Evolutionary conservation across 345 rosid species (phyloP), one percentile per base, ranked within the genome.

Genomic region (Eutrema heterophyllum): DNA sequence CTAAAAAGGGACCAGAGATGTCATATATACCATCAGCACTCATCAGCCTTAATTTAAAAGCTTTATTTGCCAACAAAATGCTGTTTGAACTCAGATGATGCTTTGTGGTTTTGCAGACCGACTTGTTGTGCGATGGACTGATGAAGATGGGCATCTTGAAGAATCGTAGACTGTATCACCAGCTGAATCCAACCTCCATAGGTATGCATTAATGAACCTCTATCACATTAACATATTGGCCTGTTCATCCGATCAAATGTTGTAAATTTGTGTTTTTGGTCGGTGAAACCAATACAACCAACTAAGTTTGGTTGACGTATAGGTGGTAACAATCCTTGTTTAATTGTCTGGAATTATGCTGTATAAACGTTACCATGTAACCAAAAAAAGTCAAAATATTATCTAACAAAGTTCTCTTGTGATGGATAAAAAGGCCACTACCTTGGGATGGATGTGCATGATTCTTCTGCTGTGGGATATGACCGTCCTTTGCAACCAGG

Each of bases 371-470:
- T n/a, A 62, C 26, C 26, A 55, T 56, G 16, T 29, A 73, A 63
- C 39, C 7, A 15, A 32, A 43, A 35, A 35, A 9, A 50, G n/a
- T n/a, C n/a, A 9, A 50, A 40, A 30, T 21, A 15, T 35, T 67
- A 72, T 46, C 68, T 73, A 64, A 69, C 53, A 55, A 26, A 32
- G 27, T 56, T 71, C 1, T 74, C 52, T 74, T 76, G 45, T 75
- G 72, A 59, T 71, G 65, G 30, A 65, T 81, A 52, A 61, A 41
- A 80, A 92, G 99, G 99, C 81, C 98, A 94, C 80, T 94, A 88
- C 83, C 88, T 94, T 9, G 99, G 99, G 73, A 89, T 95, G 97
- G 97, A 92, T 74, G 97, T 95, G 78, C 99, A 95, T 68, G 99
- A 95, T 84, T 84, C 93, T 83, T 87, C 92, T 68, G 46, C 65